Conservation (phyloP, 2,329 filamentous ascomycete genomes). For the Corynespora cassiicola region DNA sequence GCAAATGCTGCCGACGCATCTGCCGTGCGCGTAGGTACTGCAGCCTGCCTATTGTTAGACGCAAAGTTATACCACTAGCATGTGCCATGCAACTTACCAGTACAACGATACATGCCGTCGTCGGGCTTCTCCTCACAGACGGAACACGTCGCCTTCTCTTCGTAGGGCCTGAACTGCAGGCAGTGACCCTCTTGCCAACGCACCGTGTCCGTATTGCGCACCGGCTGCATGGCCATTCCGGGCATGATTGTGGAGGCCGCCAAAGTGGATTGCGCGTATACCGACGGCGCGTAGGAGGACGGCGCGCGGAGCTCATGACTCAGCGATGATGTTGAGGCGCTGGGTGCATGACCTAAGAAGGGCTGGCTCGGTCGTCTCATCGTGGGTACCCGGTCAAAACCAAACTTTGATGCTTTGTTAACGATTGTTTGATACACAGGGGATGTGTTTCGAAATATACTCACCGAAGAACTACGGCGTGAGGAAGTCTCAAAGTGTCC, state of each 20-base stretch:
- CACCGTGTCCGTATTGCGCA: conserved; percentile 77
- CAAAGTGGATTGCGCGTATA: conserved; percentile 85
- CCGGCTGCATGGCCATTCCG: conserved; percentile 79
- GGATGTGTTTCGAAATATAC: conserved; percentile 20
- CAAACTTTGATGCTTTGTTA: conserved; percentile 62
- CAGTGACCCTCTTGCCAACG: conserved; percentile 89
- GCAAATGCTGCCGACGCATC: conserved; percentile 66
- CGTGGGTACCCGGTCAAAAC: conserved; percentile 73
- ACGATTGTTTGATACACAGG: conserved; percentile 19
- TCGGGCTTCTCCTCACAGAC: conserved; percentile 78
- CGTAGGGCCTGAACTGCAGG: conserved; percentile 69
- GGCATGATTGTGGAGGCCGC: conserved; percentile 89
- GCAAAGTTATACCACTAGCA: conserved; percentile 8
- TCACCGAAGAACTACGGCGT: conserved; percentile 84
- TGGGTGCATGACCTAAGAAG: conserved; percentile 71
- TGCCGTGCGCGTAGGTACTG: conserved; percentile 60
- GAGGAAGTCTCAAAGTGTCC: conserved; percentile 84
- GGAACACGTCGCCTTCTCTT: conserved; percentile 68
- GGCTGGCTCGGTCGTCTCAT: conserved; percentile 70
- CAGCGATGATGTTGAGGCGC: conserved; percentile 70
- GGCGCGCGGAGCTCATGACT: conserved; percentile 57
- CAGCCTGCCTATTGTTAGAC: conserved; percentile 58
- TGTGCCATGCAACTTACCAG: conserved; percentile 48
- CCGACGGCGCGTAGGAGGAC: conserved; percentile 74
- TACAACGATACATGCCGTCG: conserved; percentile 78